Percentiles rank a stretch among this genome's conserved stretches.
phyloP scores from a whole-genome alignment of 768 basidiomycete species.

The Rhizopogon sp. region DNA sequence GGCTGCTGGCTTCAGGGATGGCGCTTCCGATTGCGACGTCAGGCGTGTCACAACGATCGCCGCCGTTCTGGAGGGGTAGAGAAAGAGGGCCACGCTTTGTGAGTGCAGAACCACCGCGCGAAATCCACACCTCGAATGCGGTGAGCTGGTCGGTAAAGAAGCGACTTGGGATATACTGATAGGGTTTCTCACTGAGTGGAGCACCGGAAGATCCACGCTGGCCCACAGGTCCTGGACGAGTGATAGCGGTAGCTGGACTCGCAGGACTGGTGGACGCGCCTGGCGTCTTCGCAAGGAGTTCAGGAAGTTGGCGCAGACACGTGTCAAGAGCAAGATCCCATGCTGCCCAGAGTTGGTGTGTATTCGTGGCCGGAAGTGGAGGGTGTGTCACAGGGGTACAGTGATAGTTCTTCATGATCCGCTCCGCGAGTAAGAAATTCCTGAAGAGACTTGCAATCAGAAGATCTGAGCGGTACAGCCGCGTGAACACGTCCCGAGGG shows the following conservation, averaged over 20 bases:
- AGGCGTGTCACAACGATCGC: slow-evolving; percentile 20
- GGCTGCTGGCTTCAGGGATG: slow-evolving; percentile 31
- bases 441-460: slow-evolving; percentile 95
- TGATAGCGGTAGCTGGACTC: slow-evolving; percentile 11
- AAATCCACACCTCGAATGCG: slow-evolving; percentile 98
- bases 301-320: slow-evolving; percentile 89
- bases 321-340: slow-evolving; percentile 98
- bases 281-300: slow-evolving; percentile 51
- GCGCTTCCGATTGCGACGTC: slow-evolving; percentile 12
- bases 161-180: slow-evolving; percentile 76
- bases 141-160: slow-evolving; percentile 97
- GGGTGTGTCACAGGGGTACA: slow-evolving; percentile 95
- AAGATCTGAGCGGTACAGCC: slow-evolving; percentile 91
- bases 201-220: slow-evolving; percentile 23
- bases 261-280: slow-evolving; percentile 14
- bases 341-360: slow-evolving; percentile 92
- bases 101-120: slow-evolving; percentile 82
- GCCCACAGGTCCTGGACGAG: slow-evolving; percentile 7
- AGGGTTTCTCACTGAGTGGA: slow-evolving; percentile 40
- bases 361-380: slow-evolving; percentile 91
- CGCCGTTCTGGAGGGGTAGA: slow-evolving; percentile 46
- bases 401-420: slow-evolving; percentile 97
- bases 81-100: slow-evolving; percentile 75
- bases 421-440: slow-evolving; percentile 94
- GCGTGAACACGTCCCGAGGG: slow-evolving; percentile 87